These are phyloP conservation scores for Collybia nuda DNA, from an alignment of 768 basidiomycete species.

Conservation along the genomic window DNA sequence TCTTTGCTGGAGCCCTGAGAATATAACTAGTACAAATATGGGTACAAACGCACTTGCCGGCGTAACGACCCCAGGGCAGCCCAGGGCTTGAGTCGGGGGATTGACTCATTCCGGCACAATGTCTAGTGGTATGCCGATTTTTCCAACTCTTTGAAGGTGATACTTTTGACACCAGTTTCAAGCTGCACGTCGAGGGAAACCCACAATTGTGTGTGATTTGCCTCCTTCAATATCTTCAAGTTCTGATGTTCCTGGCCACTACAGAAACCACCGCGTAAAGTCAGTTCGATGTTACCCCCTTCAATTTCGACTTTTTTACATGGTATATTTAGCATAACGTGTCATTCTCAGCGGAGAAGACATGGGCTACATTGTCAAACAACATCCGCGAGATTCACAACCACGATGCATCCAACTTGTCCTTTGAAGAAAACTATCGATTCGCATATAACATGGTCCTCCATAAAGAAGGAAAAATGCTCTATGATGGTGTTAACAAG, in stretches of 20 bases:
- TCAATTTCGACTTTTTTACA: not conserved
- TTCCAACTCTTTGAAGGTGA: not conserved
- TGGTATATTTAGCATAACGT: slow-evolving; percentile 59
- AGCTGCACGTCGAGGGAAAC: slow-evolving; percentile 37
- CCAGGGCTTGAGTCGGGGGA: no score
- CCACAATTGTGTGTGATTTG: slow-evolving; percentile 43
- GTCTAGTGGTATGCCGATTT: slow-evolving; percentile 19
- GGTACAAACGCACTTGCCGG: not conserved
- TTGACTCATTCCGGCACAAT: slow-evolving; percentile 9
- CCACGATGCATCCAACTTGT: slow-evolving; percentile 86
- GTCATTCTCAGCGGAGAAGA: slow-evolving; percentile 77
- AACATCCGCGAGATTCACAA: slow-evolving; percentile 96
- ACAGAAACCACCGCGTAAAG: slow-evolving; percentile 50
- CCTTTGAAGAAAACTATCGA: slow-evolving; percentile 49
- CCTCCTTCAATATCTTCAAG: not conserved
- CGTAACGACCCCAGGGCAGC: not conserved
- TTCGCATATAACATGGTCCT: slow-evolving; percentile 22
- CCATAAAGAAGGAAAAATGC: slow-evolving; percentile 39
- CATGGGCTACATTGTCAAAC: slow-evolving; percentile 75
- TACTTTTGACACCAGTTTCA: not conserved
- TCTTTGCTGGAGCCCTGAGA: not conserved
- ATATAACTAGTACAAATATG: not conserved
- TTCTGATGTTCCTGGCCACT: not conserved
- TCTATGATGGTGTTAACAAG: slow-evolving; percentile 82
- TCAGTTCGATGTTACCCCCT: slow-evolving; percentile 15